Conservation (phyloP, 2,329 filamentous ascomycete species). For the Trichoderma koningiopsis region DNA sequence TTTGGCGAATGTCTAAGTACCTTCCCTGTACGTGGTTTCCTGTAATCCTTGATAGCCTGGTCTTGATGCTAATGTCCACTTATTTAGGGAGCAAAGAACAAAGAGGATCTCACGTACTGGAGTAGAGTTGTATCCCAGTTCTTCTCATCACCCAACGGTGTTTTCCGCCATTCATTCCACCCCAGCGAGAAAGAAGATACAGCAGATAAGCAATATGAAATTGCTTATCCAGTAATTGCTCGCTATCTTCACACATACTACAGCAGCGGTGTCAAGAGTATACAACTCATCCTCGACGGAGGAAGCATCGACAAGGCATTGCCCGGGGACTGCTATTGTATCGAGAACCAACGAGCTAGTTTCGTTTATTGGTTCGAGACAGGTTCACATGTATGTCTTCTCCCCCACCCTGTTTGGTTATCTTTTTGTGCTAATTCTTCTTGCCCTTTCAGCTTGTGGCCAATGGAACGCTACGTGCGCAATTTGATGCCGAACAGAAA, state of each 20-base stretch:
- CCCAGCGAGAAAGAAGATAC: conserved; percentile 58
- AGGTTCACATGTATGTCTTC: conserved; percentile 70
- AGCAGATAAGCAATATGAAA: conserved; percentile 80
- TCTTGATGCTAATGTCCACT: conserved; percentile 26
- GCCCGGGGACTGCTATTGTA: conserved; percentile 66
- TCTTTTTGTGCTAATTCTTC: conserved; percentile 33
- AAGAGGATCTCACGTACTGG: conserved; percentile 76
- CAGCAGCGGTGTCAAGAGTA: conserved; percentile 78
- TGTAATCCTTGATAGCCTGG: background rate
- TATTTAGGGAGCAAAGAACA: conserved; percentile 56
- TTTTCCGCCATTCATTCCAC: conserved; percentile 73
- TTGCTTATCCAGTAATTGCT: conserved; percentile 76
- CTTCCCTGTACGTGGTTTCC: conserved; percentile 50
- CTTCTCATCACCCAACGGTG: conserved; percentile 71
- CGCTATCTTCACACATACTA: conserved; percentile 92
- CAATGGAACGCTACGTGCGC: conserved; percentile 73
- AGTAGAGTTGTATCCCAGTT: conserved; percentile 76
- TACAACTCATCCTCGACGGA: conserved; percentile 83
- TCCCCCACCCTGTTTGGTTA: no score
- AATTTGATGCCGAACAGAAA: conserved; percentile 77
- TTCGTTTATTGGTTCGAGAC: conserved; percentile 89
- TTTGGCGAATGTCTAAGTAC: conserved; percentile 65
- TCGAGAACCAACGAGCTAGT: conserved; percentile 75
- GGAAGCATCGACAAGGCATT: conserved; percentile 57
- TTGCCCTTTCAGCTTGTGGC: conserved; percentile 64